A percentile compares a stretch with the other conserved stretches of the same genome.
phyloP scores from a whole-genome alignment of 2,329 filamentous ascomycete genomes.

The Amesomyces nigricolor region DNA sequence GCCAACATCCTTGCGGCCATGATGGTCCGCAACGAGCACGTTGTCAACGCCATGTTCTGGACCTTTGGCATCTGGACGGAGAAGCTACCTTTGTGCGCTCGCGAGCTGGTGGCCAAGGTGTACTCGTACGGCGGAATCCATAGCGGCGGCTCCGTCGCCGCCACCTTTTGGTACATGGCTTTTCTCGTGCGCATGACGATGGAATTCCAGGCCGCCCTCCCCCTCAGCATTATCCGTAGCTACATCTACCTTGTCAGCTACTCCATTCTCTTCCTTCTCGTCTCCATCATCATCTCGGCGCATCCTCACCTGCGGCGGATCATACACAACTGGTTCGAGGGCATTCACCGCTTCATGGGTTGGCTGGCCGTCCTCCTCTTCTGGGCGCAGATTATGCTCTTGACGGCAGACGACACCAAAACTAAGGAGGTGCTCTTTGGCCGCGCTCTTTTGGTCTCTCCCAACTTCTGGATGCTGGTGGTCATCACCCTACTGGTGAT shows the following conservation, averaged over 20 bases:
- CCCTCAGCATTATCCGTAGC: slow-evolving; percentile 23
- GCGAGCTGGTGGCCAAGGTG: slow-evolving; percentile 44
- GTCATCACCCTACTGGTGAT: slow-evolving; percentile 59
- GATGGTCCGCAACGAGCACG: slow-evolving; percentile 45
- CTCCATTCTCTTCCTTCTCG: slow-evolving; percentile 27
- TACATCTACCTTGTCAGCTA: slow-evolving; percentile 30
- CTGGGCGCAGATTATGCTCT: slow-evolving; percentile 56
- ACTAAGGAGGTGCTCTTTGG: slow-evolving; percentile 32
- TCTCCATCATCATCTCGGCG: slow-evolving; percentile 29
- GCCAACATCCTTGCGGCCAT: slow-evolving; percentile 42
- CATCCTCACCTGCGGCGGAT: slow-evolving; percentile 29
- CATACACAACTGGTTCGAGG: slow-evolving; percentile 34
- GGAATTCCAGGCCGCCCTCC: slow-evolving; percentile 20
- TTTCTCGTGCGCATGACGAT: slow-evolving; percentile 34
- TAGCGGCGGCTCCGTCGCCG: slow-evolving; percentile 45
- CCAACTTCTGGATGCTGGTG: slow-evolving; percentile 61
- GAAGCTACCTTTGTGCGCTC: slow-evolving; percentile 37
- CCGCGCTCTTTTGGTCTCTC: slow-evolving; percentile 33
- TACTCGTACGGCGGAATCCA: slow-evolving; percentile 51
- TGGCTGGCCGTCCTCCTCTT: slow-evolving; percentile 45
- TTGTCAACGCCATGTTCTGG: slow-evolving; percentile 47
- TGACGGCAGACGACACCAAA: slow-evolving; percentile 42
- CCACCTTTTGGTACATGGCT: slow-evolving; percentile 42
- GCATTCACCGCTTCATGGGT: slow-evolving; percentile 33
- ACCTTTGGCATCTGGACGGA: slow-evolving; percentile 33